Evolutionary conservation across 345 rosid genomes (phyloP), one percentile per base, ranked within the genome.

Genomic region (Heritiera littoralis): DNA sequence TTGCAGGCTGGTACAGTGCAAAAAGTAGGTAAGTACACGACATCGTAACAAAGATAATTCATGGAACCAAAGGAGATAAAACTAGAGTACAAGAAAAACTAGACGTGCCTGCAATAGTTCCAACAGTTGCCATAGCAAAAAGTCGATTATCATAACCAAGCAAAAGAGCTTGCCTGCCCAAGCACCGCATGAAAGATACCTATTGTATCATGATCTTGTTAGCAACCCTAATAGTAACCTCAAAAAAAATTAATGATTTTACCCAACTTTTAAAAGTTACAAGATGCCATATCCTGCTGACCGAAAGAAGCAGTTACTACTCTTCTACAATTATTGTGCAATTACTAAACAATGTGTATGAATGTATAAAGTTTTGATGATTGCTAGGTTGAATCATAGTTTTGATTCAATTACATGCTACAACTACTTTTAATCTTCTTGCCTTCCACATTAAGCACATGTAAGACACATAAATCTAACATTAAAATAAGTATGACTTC

Each of bases 91-190:
- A 3, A 20, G 43, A 81, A 49, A 59, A 7, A 10, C 58, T 2
- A 59, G 2, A 63, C 41, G 46, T 76, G 90, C 98, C 97, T 95
- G 93, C 80, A 87, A 83, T 13, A 88, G 68, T 56, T 87, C 88
- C 85, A 96, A 82, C 17, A 96, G 82, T 55, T 77, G 86, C 97
- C 92, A 94, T 17, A 93, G 82, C 85, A 96, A 81, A 83, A 84
- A 91, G 89, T 94, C 94, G 18, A 92, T 83, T 15, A 94, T 92
- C 97, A 96, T 92, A 82, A 96, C 98, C 90, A 91, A 83, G 86
- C 98, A 91, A 74, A 92, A 94, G 60, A 94, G 88, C 82, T 94
- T 95, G 76, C 99, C 97, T 1, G 97, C 98, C 99, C 97, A 94
- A 55, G 93, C 81, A 77, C 99, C 98, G 80, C 98, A 92, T 0